Percentiles rank a stretch among this genome's conserved stretches.
These are phyloP conservation scores for Fonsecaea nubica DNA, from an alignment of 2,329 filamentous ascomycete genomes.

Conservation along the genomic window DNA sequence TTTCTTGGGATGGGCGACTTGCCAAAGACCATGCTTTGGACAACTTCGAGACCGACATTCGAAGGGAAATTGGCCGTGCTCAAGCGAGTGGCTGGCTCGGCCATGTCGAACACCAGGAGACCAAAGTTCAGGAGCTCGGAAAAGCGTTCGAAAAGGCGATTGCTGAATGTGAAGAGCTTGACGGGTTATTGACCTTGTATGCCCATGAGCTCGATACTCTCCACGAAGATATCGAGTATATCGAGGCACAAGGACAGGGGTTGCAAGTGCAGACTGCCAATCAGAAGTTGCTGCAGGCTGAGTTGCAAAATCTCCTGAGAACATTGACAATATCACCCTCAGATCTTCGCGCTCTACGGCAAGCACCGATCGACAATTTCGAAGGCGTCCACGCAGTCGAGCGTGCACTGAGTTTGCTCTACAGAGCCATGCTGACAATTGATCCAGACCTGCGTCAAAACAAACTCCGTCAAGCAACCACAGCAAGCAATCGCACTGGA, in stretches of 20 bases:
- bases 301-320: conserved; percentile 85
- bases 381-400: conserved; percentile 80
- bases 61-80: conserved; percentile 85
- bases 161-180: conserved; percentile 92
- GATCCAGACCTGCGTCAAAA: conserved; percentile 75
- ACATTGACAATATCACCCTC: conserved; percentile 84
- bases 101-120: conserved; percentile 83
- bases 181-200: conserved; percentile 91
- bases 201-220: conserved; percentile 95
- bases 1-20: conserved; percentile 84
- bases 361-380: conserved; percentile 73
- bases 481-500: conserved; percentile 45
- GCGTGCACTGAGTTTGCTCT: conserved; percentile 76
- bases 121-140: conserved; percentile 85
- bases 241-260: conserved; percentile 96
- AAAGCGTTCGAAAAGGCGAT: conserved; percentile 87
- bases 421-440: conserved; percentile 92
- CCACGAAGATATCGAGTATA: conserved; percentile 94
- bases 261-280: conserved; percentile 96
- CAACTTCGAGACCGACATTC: conserved; percentile 79
- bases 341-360: conserved; percentile 75
- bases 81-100: conserved; percentile 93
- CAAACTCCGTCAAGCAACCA: conserved; percentile 57
- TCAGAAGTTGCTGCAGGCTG: conserved; percentile 88
- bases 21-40: conserved; percentile 78